These are phyloP conservation scores for Cadophora gregata DNA, from an alignment of 2,329 filamentous ascomycete genomes.

Conservation along the genomic window DNA sequence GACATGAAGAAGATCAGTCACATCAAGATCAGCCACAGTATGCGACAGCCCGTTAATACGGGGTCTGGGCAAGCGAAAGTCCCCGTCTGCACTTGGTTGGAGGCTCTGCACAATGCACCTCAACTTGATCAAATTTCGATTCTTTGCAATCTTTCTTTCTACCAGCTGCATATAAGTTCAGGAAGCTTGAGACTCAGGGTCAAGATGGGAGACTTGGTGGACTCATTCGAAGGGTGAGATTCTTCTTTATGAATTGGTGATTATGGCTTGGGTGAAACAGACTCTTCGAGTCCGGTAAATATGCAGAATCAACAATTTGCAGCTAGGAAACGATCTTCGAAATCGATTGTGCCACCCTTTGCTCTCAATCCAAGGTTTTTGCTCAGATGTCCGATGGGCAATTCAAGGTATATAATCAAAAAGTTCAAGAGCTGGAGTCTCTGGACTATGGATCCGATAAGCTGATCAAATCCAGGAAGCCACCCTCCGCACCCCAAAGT, in stretches of 20 bases:
- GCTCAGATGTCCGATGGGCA: slow-evolving; percentile 1
- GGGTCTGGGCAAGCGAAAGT: neutral
- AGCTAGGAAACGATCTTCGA: neutral
- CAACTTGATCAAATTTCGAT: neutral
- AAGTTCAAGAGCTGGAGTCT: neutral
- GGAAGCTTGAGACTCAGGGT: neutral
- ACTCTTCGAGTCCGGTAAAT: slow-evolving; percentile 13
- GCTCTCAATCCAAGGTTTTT: slow-evolving; percentile 4
- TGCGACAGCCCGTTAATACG: neutral
- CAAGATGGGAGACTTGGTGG: neutral
- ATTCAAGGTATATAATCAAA: slow-evolving; percentile 9
- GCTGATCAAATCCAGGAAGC: slow-evolving; percentile 13
- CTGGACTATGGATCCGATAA: neutral
- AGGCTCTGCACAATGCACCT: neutral
- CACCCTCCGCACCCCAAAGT: neutral
- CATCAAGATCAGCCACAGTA: neutral
- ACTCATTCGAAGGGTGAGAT: neutral
- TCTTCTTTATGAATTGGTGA: neutral
- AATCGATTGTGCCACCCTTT: slow-evolving; percentile 16
- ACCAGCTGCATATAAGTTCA: neutral
- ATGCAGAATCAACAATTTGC: slow-evolving; percentile 13
- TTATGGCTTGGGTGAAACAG: neutral
- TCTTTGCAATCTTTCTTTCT: neutral
- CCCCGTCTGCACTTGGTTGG: neutral
- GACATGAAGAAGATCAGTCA: neutral